Evolutionary conservation across 345 rosid species (phyloP).

Genomic region (Aegle marmelos): DNA sequence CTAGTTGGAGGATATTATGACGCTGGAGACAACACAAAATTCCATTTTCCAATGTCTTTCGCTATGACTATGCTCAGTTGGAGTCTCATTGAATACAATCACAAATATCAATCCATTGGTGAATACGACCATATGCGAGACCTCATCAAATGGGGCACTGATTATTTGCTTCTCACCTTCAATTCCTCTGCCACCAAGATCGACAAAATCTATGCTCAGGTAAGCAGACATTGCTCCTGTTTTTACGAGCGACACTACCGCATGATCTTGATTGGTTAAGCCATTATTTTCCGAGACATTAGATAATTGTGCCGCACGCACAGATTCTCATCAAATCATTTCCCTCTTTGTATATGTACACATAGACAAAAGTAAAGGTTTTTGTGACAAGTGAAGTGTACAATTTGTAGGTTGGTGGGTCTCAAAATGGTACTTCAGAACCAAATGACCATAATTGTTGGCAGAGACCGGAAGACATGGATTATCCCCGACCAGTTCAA

Average conservation of each 20-base stretch:
- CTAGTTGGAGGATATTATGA: constrained; percentile 86
- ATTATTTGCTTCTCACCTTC: constrained; percentile 80
- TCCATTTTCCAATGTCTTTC: constrained; percentile 87
- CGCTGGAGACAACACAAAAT: constrained; percentile 75
- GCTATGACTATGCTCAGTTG: constrained; percentile 92
- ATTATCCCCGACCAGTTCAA: constrained; percentile 50
- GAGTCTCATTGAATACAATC: constrained; percentile 80
- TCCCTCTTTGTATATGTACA: too few relatives aligned
- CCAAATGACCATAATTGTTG: constrained; percentile 86
- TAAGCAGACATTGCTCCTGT: too few relatives aligned
- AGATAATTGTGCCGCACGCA: too few relatives aligned
- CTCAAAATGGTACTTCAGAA: constrained; percentile 39
- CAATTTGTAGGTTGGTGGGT: constrained; percentile 54
- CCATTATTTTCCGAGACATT: too few relatives aligned
- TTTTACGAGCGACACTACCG: too few relatives aligned
- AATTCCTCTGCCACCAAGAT: constrained; percentile 58
- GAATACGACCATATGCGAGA: constrained; percentile 65
- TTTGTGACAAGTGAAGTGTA: too few relatives aligned
- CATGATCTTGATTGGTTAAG: too few relatives aligned
- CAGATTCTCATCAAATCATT: too few relatives aligned
- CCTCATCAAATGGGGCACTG: constrained; percentile 81
- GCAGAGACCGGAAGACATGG: constrained; percentile 85
- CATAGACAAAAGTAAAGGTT: too few relatives aligned
- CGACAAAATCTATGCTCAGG: constrained; percentile 54
- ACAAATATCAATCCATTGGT: constrained; percentile 53